phyloP scores from a whole-genome alignment of 768 basidiomycete genomes.

The Mycena albidolilacea region DNA sequence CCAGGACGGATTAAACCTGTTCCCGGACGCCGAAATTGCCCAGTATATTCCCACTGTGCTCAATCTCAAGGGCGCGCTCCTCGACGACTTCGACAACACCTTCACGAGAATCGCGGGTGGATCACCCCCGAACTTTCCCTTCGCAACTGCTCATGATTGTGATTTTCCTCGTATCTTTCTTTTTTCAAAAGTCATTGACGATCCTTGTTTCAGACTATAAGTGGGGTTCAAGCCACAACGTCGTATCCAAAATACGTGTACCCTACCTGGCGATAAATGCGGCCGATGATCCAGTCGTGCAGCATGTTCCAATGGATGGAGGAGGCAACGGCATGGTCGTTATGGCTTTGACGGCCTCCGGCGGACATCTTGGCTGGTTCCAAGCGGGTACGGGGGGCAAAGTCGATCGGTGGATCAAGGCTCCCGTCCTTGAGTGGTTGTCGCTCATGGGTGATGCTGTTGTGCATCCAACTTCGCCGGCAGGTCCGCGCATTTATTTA shows the following conservation, averaged over 20 bases:
- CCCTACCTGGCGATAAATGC: slow-evolving; percentile 86
- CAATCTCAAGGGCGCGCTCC: slow-evolving; percentile 65
- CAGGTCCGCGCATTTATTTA: slow-evolving; percentile 52
- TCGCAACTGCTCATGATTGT: slow-evolving; percentile 59
- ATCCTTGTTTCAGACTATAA: slow-evolving; percentile 46
- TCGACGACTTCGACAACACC: slow-evolving; percentile 71
- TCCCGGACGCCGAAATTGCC: slow-evolving; percentile 66
- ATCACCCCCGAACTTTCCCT: slow-evolving; percentile 69
- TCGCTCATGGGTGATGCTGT: slow-evolving; percentile 69
- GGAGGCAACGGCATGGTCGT: slow-evolving; percentile 68
- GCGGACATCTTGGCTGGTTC: slow-evolving; percentile 92
- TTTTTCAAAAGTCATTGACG: background rate
- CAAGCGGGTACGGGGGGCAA: slow-evolving; percentile 59
- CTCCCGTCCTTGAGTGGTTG: slow-evolving; percentile 82
- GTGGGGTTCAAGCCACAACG: slow-evolving; percentile 72
- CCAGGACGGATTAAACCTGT: slow-evolving; percentile 58
- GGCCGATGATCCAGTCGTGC: slow-evolving; percentile 84
- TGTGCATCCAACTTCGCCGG: slow-evolving; percentile 50
- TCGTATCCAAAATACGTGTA: slow-evolving; percentile 71
- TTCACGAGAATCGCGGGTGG: slow-evolving; percentile 82
- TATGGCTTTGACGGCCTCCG: slow-evolving; percentile 73
- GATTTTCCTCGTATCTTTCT: background rate
- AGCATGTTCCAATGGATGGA: slow-evolving; percentile 70
- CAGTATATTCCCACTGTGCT: slow-evolving; percentile 63
- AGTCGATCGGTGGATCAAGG: slow-evolving; percentile 75